Conservation (phyloP, 108 stramenopile species). For the Cylindrotheca closterium region DNA sequence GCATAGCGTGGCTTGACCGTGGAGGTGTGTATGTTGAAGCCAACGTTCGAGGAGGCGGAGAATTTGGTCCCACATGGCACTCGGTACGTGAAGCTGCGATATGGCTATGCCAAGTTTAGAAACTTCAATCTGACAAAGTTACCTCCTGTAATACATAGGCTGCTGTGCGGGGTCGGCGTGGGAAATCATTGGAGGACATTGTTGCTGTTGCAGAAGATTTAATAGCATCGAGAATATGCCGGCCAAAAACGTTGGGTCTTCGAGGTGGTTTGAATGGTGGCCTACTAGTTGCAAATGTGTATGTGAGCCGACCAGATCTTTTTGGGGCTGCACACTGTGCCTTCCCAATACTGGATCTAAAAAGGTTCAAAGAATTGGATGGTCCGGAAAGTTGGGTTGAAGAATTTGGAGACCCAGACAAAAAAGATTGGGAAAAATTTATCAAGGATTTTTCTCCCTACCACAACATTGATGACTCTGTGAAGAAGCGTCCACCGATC, state of each 20-base stretch:
- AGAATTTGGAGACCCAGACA: constrained; percentile 93
- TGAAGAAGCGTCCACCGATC: constrained; percentile 58
- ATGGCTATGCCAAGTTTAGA: not conserved
- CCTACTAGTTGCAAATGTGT: constrained; percentile 76
- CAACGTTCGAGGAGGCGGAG: constrained; percentile 96
- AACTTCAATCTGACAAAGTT: not conserved
- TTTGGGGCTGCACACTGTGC: constrained; percentile 88
- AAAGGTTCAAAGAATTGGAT: constrained; percentile 53
- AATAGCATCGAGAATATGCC: constrained; percentile 58
- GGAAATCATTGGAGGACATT: constrained; percentile 95
- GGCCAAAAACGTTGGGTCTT: constrained; percentile 75
- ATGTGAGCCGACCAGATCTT: constrained; percentile 84
- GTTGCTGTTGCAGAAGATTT: constrained; percentile 85
- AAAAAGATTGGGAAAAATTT: constrained; percentile 80
- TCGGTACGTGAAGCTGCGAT: constrained; percentile 5
- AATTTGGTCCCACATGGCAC: constrained; percentile 92
- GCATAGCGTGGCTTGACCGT: constrained; percentile 86
- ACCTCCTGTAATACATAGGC: constrained; percentile 37
- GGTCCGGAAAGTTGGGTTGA: constrained; percentile 87
- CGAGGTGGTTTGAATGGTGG: constrained; percentile 95
- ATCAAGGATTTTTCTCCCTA: constrained; percentile 77
- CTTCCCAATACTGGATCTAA: constrained; percentile 92
- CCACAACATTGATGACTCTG: constrained; percentile 68
- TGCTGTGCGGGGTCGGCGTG: constrained; percentile 75
- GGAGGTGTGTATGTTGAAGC: constrained; percentile 94